A percentile compares a stretch with the other conserved stretches of the same genome.
Evolutionary conservation across 352 stramenopile genomes (phyloP).

Genomic region (Pythium vanterpoolii): DNA sequence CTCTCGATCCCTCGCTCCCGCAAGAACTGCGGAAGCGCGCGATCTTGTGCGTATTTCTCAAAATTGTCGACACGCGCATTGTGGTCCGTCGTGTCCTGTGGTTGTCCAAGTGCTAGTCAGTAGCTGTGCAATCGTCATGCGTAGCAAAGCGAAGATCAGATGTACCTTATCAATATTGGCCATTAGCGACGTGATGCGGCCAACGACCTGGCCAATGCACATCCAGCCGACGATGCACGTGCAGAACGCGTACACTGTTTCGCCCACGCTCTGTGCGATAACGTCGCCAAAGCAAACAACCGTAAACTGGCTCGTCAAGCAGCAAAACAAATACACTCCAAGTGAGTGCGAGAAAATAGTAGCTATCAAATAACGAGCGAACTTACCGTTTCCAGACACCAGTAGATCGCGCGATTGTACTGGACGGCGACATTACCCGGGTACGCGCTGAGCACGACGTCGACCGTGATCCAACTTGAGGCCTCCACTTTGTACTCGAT

Average conservation of each 20-base stretch:
- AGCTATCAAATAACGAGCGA: neutral
- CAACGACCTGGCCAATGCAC: constrained; percentile 68
- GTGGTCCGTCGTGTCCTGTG: constrained; percentile 36
- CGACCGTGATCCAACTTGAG: constrained; percentile 54
- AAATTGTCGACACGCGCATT: constrained; percentile 54
- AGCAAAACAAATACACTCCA: neutral
- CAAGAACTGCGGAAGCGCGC: constrained; percentile 34
- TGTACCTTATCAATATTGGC: constrained; percentile 46
- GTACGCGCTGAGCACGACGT: constrained; percentile 45
- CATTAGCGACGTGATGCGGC: constrained; percentile 63
- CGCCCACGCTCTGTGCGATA: constrained; percentile 45
- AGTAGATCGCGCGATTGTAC: constrained; percentile 75
- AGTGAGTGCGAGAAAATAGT: neutral
- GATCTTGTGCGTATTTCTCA: constrained; percentile 59
- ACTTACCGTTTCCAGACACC: constrained; percentile 66
- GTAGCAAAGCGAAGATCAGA: neutral
- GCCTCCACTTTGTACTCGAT: constrained; percentile 8
- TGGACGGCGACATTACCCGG: constrained; percentile 41
- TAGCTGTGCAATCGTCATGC: too few relatives aligned
- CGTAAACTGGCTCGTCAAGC: constrained; percentile 63
- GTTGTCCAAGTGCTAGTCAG: neutral
- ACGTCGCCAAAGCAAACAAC: constrained; percentile 76
- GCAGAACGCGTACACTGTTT: constrained; percentile 49
- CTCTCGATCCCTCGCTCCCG: constrained; percentile 51
- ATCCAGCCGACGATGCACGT: constrained; percentile 73